These are phyloP conservation scores for Collariella sp. DNA, from an alignment of 495 filamentous ascomycete species.

Conservation along the genomic window DNA sequence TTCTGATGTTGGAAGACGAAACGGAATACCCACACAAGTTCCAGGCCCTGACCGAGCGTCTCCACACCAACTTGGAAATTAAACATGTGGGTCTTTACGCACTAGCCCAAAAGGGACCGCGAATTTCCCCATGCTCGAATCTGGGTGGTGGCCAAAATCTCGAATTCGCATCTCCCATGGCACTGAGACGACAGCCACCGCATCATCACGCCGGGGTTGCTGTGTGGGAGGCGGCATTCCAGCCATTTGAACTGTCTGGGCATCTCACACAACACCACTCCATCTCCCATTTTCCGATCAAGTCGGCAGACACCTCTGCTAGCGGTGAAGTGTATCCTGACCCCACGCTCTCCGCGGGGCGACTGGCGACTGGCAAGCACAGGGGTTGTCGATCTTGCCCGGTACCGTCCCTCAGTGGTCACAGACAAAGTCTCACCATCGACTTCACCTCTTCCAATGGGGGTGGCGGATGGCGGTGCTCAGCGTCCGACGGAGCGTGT, in stretches of 20 bases:
- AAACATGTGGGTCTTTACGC: background rate
- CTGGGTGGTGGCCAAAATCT: background rate
- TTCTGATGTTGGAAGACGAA: no score
- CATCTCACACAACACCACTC: background rate
- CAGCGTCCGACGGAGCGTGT: background rate
- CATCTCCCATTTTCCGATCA: background rate
- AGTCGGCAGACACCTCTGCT: no score
- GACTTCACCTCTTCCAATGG: background rate
- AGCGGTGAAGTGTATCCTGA: background rate
- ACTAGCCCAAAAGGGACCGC: no score
- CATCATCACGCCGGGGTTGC: background rate
- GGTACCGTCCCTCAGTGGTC: background rate
- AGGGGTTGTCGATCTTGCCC: background rate
- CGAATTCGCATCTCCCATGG: background rate
- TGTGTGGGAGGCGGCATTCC: no score
- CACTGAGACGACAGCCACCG: no score
- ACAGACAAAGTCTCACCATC: conserved; percentile 1
- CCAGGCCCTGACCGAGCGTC: background rate
- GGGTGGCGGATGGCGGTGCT: background rate
- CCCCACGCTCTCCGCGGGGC: background rate
- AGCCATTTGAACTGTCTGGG: background rate
- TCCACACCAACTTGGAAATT: background rate
- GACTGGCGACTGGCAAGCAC: background rate
- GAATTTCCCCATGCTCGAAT: no score
- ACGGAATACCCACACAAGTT: no score